These are phyloP conservation scores for Setaria italica DNA, from an alignment of 202 grass and related monocot species.

Conservation along the genomic window DNA sequence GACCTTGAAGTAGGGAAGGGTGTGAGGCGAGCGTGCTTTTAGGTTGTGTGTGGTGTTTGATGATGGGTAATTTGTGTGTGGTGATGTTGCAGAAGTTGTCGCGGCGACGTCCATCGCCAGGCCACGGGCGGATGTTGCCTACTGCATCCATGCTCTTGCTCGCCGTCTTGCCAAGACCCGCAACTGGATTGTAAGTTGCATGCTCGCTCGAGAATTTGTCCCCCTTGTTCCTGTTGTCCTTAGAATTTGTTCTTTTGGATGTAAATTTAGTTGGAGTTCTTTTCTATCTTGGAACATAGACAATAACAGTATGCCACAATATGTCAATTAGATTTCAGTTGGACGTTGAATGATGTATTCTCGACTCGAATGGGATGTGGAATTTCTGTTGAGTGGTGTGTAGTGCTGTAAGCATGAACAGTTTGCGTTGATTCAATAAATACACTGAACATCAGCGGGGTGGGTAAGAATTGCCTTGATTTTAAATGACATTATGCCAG, in stretches of 20 bases:
- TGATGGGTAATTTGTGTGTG: slow-evolving; percentile 33
- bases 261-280: not conserved
- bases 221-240: not conserved
- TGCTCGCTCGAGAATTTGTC: not conserved
- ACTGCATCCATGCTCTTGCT: slow-evolving; percentile 92
- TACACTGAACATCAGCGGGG: not conserved
- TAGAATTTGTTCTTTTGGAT: not conserved
- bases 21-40: not conserved
- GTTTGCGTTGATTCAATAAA: not conserved
- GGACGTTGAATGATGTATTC: not conserved
- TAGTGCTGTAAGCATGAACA: not conserved
- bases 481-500: not conserved
- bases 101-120: slow-evolving; percentile 83
- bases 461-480: not conserved
- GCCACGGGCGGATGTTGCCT: slow-evolving; percentile 86
- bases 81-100: slow-evolving; percentile 72
- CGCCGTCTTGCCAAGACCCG: slow-evolving; percentile 89
- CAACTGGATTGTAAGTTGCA: slow-evolving; percentile 85
- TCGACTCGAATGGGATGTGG: not conserved
- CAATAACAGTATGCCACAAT: not conserved
- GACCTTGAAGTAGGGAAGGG: not conserved
- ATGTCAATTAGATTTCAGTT: not conserved
- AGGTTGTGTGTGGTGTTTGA: not conserved
- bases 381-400: not conserved
- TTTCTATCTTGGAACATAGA: not conserved